Evolutionary conservation across 1,139 yeast genomes (phyloP).

Genomic region (Meyerozyma carpophila): DNA sequence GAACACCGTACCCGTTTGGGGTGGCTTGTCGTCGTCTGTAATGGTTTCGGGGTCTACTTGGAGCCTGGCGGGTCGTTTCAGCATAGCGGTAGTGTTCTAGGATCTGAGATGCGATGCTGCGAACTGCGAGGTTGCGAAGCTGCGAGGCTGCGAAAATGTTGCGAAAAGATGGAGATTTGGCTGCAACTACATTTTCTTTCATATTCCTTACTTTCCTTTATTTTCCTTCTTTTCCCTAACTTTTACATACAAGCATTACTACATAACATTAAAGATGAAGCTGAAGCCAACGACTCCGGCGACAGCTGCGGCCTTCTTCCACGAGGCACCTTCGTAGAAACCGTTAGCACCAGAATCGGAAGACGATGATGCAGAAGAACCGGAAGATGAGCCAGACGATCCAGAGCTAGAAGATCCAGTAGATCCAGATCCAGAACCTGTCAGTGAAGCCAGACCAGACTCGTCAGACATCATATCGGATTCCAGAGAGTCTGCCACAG

Average conservation of each 20-base stretch:
- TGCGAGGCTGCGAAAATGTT: not conserved
- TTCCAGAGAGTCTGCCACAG: not conserved
- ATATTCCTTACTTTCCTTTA: too few species aligned
- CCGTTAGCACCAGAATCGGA: conserved; percentile 9
- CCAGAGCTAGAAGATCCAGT: conserved; percentile 6
- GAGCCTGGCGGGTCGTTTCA: conserved; percentile 41
- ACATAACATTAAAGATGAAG: conserved; percentile 30
- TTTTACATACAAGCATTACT: conserved; percentile 4
- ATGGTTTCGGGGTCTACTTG: conserved; percentile 69
- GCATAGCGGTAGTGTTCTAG: not conserved
- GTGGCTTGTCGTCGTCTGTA: conserved; percentile 60
- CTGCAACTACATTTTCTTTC: not conserved
- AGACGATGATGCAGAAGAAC: conserved; percentile 10
- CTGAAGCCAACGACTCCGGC: conserved; percentile 35
- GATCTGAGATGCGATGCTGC: not conserved
- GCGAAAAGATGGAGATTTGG: not conserved
- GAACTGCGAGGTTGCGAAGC: too few species aligned
- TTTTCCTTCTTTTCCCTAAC: too few species aligned
- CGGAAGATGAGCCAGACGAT: conserved; percentile 9
- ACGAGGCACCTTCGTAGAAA: conserved; percentile 21
- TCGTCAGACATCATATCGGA: too few species aligned
- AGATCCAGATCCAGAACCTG: conserved; percentile 6
- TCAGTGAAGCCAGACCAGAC: conserved; percentile 3
- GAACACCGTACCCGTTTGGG: conserved; percentile 75
- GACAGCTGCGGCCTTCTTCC: conserved; percentile 38